These are phyloP conservation scores for Clarireedia monteithiana DNA, from an alignment of 2,329 filamentous ascomycete species.

Conservation along the genomic window DNA sequence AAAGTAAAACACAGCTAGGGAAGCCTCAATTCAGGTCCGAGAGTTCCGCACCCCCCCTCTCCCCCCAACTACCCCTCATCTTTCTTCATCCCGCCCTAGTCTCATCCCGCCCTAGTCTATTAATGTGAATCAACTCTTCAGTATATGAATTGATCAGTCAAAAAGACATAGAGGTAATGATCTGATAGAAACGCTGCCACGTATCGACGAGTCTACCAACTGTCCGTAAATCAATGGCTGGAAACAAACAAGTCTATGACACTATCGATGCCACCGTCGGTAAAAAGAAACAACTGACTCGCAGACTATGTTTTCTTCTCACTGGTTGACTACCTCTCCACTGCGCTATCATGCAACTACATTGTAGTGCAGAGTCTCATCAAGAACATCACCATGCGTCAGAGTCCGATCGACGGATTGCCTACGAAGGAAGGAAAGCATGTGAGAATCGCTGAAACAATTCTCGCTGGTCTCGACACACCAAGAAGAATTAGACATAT, in stretches of 20 bases:
- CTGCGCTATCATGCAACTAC: not conserved
- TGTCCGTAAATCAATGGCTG: too few species aligned
- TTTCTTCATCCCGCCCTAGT: too few species aligned
- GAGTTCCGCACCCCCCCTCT: too few species aligned
- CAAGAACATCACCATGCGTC: not conserved
- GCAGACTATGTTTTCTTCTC: not conserved
- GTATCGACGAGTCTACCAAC: too few species aligned
- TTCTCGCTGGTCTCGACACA: not conserved
- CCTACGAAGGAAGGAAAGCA: not conserved
- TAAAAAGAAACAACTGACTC: not conserved
- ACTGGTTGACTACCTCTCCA: not conserved
- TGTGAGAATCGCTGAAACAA: not conserved
- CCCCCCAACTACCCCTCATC: too few species aligned
- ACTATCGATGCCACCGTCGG: not conserved
- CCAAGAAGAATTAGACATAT: not conserved
- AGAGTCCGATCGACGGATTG: not conserved
- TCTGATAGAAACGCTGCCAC: too few species aligned
- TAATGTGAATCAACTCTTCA: too few species aligned
- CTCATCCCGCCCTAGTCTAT: too few species aligned
- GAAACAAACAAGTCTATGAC: not conserved
- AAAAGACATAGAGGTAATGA: too few species aligned
- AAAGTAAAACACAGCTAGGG: too few species aligned
- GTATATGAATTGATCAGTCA: too few species aligned
- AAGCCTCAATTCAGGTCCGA: too few species aligned
- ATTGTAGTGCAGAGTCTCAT: not conserved